Evolutionary conservation across 768 basidiomycete species (phyloP).

Genomic region (Mycena chlorophos): DNA sequence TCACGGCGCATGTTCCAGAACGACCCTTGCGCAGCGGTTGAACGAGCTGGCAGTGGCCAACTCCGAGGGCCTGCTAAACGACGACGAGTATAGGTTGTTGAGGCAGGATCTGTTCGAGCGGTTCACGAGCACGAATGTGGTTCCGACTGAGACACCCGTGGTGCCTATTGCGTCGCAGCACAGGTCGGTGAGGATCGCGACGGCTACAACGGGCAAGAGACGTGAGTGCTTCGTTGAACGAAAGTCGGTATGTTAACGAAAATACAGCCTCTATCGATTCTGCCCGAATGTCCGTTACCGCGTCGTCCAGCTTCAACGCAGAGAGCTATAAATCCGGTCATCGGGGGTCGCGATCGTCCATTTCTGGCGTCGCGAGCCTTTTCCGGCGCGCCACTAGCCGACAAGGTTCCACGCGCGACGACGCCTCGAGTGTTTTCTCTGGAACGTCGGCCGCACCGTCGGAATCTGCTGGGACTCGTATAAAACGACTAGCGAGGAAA

Average conservation of each 20-base stretch:
- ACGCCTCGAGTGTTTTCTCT: slow-evolving; percentile 46
- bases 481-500: slow-evolving; percentile 43
- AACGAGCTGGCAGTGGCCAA: slow-evolving; percentile 81
- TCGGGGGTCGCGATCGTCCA: slow-evolving; percentile 54
- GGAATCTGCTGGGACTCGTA: slow-evolving; percentile 8
- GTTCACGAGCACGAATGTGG: slow-evolving; percentile 55
- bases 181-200: slow-evolving; percentile 26
- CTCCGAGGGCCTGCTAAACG: slow-evolving; percentile 74
- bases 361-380: slow-evolving; percentile 52
- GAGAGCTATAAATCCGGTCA: too few relatives aligned
- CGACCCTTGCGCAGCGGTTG: slow-evolving; percentile 76
- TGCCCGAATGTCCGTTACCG: slow-evolving; percentile 44
- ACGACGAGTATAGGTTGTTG: slow-evolving; percentile 83
- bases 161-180: slow-evolving; percentile 47
- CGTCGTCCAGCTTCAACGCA: slow-evolving; percentile 32
- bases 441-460: slow-evolving; percentile 17
- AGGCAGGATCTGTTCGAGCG: slow-evolving; percentile 85
- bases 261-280: slow-evolving; percentile 33
- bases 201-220: slow-evolving; percentile 31
- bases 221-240: slow-evolving; percentile 29
- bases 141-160: slow-evolving; percentile 64
- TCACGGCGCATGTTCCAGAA: too few relatives aligned
- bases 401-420: slow-evolving; percentile 43
- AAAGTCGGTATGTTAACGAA: neutral
- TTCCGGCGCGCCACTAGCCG: slow-evolving; percentile 51